Evolutionary conservation across 495 filamentous ascomycete genomes (phyloP), one percentile per base, ranked within the genome.

Genomic region (Cercophora samala): DNA sequence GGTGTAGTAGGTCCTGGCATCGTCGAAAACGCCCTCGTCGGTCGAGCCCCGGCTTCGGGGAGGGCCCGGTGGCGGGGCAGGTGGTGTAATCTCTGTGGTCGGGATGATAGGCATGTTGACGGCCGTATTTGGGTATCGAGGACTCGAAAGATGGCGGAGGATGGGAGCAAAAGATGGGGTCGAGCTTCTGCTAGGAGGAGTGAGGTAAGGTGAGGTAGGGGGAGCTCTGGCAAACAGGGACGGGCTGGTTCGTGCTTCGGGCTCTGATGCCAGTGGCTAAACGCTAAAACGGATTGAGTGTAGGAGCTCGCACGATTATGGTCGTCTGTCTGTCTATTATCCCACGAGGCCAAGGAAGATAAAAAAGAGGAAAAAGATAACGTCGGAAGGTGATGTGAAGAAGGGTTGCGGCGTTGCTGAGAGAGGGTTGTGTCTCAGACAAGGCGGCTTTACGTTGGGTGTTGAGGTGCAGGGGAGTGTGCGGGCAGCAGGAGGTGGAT

Each of bases 1-100:
- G 60, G 78, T 73, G 60, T 84, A 84, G 69, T 84, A 84, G 32
- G 80, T 83, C 66, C 70, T 77, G 11, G 82, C 82, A 73, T 83
- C 80, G 65, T 82, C 81, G 65, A 72, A 83, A 24, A 83, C 75
- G 23, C 73, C 74, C 25, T 84, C 82, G 52, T 80, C 74, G 62
- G 68, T 59, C 0, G 74, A 75, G 18, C 73, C 74, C 42, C 72
- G 70, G 42, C 51, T 59, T 55, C 51, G 56, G 6, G 62, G 56
- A 46, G 37, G 9, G 22, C 21, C 64, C 55, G 68, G 67, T 21
- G 25, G 53, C 22, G 62, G 11, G 2, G 60, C 52, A 6, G 64
- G 59, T 18, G 64, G 61, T 19, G 51, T 46, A 21, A 70, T 65
- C 18, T 65, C 53, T 62, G 62, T 54, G 8, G 60, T 26, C n/a